Base-by-base conservation (phyloP, 2,329 filamentous ascomycete species). In the Leptosphaerulina australis region DNA sequence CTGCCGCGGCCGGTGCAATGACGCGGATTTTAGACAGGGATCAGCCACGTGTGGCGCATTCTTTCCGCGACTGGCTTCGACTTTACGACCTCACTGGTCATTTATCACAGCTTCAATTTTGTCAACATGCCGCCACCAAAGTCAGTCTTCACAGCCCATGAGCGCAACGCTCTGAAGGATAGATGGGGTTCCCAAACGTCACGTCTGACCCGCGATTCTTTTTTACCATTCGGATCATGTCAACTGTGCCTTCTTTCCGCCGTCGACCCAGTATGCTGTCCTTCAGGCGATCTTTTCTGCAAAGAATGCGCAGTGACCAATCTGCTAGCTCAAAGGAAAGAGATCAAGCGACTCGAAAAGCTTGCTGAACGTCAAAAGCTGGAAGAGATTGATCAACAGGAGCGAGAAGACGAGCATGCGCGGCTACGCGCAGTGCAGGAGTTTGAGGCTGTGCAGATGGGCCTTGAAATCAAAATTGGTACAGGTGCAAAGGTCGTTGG, bases 291-390 rank as follows among this genome's bases (percentile, higher is more conserved):
- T 72, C 80, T 99, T 11, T 97, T 97, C 77, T 99, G 93, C 73
- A 86, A 91, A 62, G 94, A 97, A 77, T 99, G 93, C 76, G 92
- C 91, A 7, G 83, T 97, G 44, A 86, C 80, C 60, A 96, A 97
- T 65, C 85, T 99, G n/a, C 80, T 97, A 1, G 83, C 91, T 1
- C 93, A 99, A 74, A 87, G 90, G 62, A 89, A 92, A 75, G 94
- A 97, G 69, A 92, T 96, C 58, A 94, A 91, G 70, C 84, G 94
- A 0, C 69, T 89, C 2, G 89, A 90, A 53, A 88, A 84, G 60
- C 80, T 83, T 17, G 79, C 83, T 15, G 85, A 87, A 58, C 77
- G 81, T 22, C 82, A 84, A 21, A 78, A 81, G 54, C 79, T 82
- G 45, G 88, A 91, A 20, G 77, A 80, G 5, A 79, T 80, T 4